phyloP scores from a whole-genome alignment of 176 grass and related monocot species.

The Aegilops tauschii region DNA sequence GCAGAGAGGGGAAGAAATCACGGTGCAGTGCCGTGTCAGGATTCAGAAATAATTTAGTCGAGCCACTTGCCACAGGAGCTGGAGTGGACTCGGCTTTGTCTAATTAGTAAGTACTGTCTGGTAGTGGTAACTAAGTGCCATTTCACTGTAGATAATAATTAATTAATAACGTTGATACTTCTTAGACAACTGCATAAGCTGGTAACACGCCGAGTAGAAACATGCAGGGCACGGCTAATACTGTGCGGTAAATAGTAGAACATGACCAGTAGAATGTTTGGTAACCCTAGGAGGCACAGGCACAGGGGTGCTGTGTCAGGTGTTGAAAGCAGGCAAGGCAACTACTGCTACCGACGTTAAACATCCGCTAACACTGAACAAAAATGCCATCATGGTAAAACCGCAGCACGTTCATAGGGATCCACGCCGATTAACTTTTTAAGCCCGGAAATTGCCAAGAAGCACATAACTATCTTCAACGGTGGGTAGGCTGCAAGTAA shows the following conservation, averaged over 20 bases:
- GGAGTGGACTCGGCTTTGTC: constrained; percentile 9
- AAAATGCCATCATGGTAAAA: constrained; percentile 46
- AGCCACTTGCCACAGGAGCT: constrained; percentile 22
- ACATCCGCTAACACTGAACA: constrained; percentile 18
- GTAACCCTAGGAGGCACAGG: too few relatives aligned
- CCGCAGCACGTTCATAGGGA: constrained; percentile 30
- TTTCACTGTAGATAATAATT: background rate
- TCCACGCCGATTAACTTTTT: constrained; percentile 13
- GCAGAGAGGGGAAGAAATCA: constrained; percentile 14
- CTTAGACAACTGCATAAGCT: too few relatives aligned
- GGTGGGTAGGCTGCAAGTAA: constrained; percentile 44
- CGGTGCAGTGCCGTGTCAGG: constrained; percentile 10
- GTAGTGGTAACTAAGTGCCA: background rate
- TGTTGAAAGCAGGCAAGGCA: background rate
- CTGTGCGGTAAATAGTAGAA: constrained; percentile 4
- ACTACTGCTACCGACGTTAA: background rate
- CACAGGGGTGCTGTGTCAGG: background rate
- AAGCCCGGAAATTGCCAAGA: background rate
- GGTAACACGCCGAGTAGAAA: background rate
- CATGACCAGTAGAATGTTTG: too few relatives aligned
- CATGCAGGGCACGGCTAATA: background rate
- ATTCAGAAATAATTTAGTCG: constrained; percentile 33
- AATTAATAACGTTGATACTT: background rate
- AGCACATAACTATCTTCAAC: constrained; percentile 34
- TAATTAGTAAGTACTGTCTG: background rate